Percentiles rank a stretch among this genome's conserved stretches.
phyloP scores from a whole-genome alignment of 495 filamentous ascomycete genomes.

The Hypoxylon cercidicola region DNA sequence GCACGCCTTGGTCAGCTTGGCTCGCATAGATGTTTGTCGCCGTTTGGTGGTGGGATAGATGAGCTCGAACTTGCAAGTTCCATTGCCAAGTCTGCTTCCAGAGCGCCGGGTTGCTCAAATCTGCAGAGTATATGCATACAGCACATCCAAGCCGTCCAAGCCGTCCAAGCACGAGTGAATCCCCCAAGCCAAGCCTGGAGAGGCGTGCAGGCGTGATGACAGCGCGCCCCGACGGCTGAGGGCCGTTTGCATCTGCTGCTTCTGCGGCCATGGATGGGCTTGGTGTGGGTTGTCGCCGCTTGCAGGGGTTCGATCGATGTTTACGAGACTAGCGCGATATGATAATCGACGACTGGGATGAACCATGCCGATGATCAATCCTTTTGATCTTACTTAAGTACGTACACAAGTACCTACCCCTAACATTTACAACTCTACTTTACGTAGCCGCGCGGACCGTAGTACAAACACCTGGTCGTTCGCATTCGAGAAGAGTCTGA shows the following conservation, averaged over 20 bases:
- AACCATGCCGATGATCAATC: constrained; percentile 40
- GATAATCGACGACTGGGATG: constrained; percentile 31
- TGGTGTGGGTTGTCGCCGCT: constrained; percentile 19
- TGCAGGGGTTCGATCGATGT: constrained; percentile 32
- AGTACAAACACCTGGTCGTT: neutral
- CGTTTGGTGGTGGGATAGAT: constrained; percentile 32
- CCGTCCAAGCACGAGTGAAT: constrained; percentile 10
- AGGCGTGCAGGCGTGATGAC: constrained; percentile 10
- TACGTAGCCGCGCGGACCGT: constrained; percentile 11
- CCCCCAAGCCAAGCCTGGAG: constrained; percentile 35
- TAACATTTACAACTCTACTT: neutral
- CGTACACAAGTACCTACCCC: constrained; percentile 23
- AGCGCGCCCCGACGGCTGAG: constrained; percentile 22
- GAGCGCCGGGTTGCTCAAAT: constrained; percentile 39
- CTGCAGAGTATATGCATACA: constrained; percentile 41
- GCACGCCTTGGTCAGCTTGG: constrained; percentile 31
- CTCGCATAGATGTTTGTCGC: constrained; percentile 36
- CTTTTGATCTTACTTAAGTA: constrained; percentile 37
- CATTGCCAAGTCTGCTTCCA: constrained; percentile 47
- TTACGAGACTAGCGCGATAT: constrained; percentile 33
- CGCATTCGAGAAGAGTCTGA: neutral
- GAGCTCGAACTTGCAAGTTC: constrained; percentile 34
- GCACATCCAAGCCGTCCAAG: too few relatives aligned
- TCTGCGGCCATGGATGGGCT: constrained; percentile 3
- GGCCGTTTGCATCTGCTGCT: constrained; percentile 28